Percentiles rank a stretch among this genome's conserved stretches.
phyloP scores from a whole-genome alignment of 306 rosid species.

The Vigna mungo region DNA sequence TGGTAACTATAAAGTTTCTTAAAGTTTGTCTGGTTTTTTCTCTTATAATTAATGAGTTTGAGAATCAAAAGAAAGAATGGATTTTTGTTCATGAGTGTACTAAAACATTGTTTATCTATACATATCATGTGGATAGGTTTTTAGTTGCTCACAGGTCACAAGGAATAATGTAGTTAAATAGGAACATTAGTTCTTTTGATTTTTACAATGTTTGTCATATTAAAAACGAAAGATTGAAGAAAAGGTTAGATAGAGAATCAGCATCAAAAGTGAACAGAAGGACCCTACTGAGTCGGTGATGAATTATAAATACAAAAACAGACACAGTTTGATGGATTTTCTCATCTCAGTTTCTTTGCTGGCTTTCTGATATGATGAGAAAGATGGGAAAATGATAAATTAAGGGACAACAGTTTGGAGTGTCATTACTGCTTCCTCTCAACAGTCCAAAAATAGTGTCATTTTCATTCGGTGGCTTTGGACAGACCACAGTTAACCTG shows the following conservation, averaged over 20 bases:
- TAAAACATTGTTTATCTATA: not conserved
- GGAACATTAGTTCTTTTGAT: not conserved
- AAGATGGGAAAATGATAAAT: not conserved
- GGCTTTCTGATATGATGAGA: not conserved
- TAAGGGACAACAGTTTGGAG: constrained; percentile 18
- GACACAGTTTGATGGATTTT: constrained; percentile 14
- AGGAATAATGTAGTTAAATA: not conserved
- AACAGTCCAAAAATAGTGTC: constrained; percentile 30
- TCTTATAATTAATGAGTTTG: not conserved
- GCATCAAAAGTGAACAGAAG: constrained; percentile 41
- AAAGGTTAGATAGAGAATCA: constrained; percentile 40
- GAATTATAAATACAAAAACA: constrained; percentile 29
- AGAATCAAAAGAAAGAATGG: not conserved
- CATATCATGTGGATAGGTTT: not conserved
- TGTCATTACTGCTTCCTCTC: constrained; percentile 31
- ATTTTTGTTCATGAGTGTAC: not conserved
- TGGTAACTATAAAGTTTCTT: no score
- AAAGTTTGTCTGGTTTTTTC: no score
- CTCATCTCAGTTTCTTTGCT: not conserved
- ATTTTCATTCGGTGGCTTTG: constrained; percentile 30
- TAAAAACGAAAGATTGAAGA: not conserved
- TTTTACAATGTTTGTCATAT: not conserved
- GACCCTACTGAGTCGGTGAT: constrained; percentile 27
- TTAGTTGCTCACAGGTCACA: not conserved
- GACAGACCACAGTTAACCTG: not conserved